Percentiles rank a stretch among this genome's conserved stretches.
These are phyloP conservation scores for Pogostemon cablin DNA, from an alignment of 257 asterid genomes.

Conservation along the genomic window DNA sequence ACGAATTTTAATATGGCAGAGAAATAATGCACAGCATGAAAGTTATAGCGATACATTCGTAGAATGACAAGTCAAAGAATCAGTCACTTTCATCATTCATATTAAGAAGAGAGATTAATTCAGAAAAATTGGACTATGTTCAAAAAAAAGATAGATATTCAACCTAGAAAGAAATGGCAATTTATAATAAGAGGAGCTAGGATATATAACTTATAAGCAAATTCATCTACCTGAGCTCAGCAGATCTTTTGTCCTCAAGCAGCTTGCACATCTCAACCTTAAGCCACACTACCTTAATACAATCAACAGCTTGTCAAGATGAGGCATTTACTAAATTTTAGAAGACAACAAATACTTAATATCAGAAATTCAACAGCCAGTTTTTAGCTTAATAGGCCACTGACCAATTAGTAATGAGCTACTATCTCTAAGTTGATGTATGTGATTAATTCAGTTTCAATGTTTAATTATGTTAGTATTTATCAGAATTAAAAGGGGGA, in stretches of 20 bases:
- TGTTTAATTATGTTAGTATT: background rate
- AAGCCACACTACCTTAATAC: slow-evolving; percentile 56
- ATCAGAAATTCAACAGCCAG: background rate
- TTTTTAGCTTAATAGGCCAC: background rate
- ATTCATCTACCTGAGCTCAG: slow-evolving; percentile 65
- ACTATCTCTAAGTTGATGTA: background rate
- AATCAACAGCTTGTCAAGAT: slow-evolving; percentile 17
- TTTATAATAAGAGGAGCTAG: background rate
- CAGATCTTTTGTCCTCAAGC: slow-evolving; percentile 82
- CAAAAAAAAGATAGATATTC: slow-evolving; percentile 2
- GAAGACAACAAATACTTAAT: background rate
- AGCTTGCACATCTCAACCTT: slow-evolving; percentile 82
- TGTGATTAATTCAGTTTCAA: background rate
- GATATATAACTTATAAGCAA: background rate
- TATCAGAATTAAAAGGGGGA: background rate
- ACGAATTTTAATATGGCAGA: background rate
- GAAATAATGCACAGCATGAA: slow-evolving; percentile 18
- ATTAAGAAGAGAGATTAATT: background rate
- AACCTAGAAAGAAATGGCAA: background rate
- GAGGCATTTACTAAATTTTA: background rate
- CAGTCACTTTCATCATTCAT: too few species aligned
- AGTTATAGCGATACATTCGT: background rate
- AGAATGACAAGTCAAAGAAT: background rate
- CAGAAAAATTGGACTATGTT: background rate
- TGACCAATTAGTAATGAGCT: background rate